Conservation (phyloP, 179 eudicot species). For the Beta corolliflora region DNA sequence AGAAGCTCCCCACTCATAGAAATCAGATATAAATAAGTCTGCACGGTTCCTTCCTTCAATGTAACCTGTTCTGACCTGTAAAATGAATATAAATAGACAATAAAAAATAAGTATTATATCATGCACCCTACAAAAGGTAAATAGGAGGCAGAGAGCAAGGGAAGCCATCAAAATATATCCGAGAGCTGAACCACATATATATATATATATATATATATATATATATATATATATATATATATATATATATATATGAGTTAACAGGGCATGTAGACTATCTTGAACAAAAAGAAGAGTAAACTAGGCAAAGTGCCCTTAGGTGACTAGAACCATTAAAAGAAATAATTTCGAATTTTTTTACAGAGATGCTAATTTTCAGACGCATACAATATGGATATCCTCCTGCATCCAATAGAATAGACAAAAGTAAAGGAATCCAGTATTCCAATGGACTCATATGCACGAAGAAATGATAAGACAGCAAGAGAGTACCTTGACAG, state of each 20-base stretch:
- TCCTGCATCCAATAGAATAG: not conserved
- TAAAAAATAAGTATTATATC: not conserved
- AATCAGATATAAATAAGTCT: conserved; percentile 72
- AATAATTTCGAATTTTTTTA: not conserved
- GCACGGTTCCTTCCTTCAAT: conserved; percentile 84
- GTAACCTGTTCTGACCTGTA: conserved; percentile 86
- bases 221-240: no score
- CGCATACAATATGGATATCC: not conserved
- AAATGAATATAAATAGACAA: not conserved
- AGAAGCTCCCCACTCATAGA: conserved; percentile 87
- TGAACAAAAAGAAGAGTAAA: not conserved
- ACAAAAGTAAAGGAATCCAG: not conserved
- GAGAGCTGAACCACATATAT: no score
- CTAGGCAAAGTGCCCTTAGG: not conserved
- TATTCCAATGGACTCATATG: not conserved
- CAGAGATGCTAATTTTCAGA: not conserved
- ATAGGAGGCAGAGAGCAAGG: not conserved
- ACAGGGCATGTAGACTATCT: not conserved
- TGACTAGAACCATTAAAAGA: not conserved
- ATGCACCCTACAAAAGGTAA: not conserved
- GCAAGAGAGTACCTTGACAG: conserved; percentile 68
- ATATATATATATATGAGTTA: not conserved
- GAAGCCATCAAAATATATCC: not conserved
- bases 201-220: no score
- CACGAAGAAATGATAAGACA: not conserved